Base-by-base conservation (phyloP, 257 asterid species). In the Catharanthus roseus region DNA sequence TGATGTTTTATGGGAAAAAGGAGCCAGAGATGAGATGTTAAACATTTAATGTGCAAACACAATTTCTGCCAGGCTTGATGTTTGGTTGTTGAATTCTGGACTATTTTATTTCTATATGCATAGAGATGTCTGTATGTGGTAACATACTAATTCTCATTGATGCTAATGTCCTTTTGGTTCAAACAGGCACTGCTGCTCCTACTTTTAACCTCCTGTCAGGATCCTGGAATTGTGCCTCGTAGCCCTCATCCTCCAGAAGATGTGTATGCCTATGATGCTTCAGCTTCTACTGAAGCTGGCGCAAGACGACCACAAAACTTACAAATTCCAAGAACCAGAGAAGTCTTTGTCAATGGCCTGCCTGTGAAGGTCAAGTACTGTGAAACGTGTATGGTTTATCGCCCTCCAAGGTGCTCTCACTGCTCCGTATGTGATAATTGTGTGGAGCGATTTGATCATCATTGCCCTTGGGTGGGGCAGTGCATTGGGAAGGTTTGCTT, bases 401-500 rank as follows among this genome's bases (percentile, higher is more conserved):
- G 95, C 33, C 95, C 96, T 54, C 97, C 97, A 47, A 73, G 97
- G 56, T 90, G 97, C 83, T 88, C 97, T 70, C 95, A 88, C 69
- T 90, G 96, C 76, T 88, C 95, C 0, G 84, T 90, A 67, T 90
- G 96, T 74, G 85, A 90, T 33, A 93, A 91, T 79, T 91, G 96
- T 67, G 95, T 89, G 38, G 96, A 91, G 73, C 85, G 90, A 50
- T 91, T 89, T 38, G 97, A 91, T 81, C 95, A 89, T 76, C 97
- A 91, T 77, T 91, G 97, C 82, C 96, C 95, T 36, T 91, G 96
- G 92, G 90, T 87, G 23, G 96, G 96, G 47, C 96, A 91, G 73
- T 89, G 97, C 77, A 87, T 89, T 9, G 96, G 95, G 51, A 87
- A 83, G 92, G 97, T 89, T 71, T 63, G 80, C 70, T 63, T 29